Evolutionary conservation across 129 eudicot genomes (phyloP).

Genomic region (Gnaphalium uliginosum): DNA sequence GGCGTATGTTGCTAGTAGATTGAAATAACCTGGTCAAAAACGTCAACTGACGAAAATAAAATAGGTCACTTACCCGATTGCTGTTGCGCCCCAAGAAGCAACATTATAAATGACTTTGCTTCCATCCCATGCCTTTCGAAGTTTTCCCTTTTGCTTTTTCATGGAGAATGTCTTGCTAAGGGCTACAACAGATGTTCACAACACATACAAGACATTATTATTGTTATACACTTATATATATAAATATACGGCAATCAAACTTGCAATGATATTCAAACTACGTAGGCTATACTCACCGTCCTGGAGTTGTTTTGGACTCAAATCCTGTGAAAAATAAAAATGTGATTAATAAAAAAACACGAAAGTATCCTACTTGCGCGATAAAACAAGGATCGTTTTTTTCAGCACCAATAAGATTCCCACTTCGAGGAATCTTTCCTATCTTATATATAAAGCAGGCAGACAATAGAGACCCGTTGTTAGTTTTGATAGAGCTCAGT

Average conservation of each 20-base stretch:
- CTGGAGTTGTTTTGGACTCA: constrained; percentile 92
- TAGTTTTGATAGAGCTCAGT: too few species aligned
- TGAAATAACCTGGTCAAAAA: background rate
- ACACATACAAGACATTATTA: constrained; percentile 4
- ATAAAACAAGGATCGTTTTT: background rate
- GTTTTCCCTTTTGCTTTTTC: constrained; percentile 83
- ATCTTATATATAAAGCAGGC: too few species aligned
- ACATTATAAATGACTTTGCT: constrained; percentile 95
- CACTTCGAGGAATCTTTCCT: background rate
- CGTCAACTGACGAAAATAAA: constrained; percentile 1
- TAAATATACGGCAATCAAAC: background rate
- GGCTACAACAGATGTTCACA: constrained; percentile 48
- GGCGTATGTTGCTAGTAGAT: background rate
- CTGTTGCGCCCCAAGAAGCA: constrained; percentile 99
- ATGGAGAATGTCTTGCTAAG: constrained; percentile 85
- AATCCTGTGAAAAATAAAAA: constrained; percentile 54
- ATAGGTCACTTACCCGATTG: constrained; percentile 67
- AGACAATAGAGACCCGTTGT: too few species aligned
- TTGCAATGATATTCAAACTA: background rate
- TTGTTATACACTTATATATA: background rate
- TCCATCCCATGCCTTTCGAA: constrained; percentile 98
- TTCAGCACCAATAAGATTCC: background rate
- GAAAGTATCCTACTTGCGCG: background rate
- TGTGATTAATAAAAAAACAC: background rate
- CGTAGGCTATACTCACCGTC: constrained; percentile 58